Evolutionary conservation across 164 flowering plant species (phyloP).

Genomic region (Tetrastigma voinierianum): DNA sequence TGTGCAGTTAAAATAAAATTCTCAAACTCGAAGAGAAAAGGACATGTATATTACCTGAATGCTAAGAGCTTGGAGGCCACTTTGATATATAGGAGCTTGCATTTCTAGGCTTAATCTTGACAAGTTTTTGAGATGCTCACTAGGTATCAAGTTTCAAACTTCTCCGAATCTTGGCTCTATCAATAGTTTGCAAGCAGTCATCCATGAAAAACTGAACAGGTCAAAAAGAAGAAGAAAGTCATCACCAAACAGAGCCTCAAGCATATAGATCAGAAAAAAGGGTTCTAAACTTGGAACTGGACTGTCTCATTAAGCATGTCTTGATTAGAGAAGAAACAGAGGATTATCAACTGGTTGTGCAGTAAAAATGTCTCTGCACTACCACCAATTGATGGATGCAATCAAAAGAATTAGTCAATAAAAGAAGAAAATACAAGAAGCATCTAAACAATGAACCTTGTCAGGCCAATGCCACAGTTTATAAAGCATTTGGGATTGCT

Average conservation of each 20-base stretch:
- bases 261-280: not conserved
- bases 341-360: not conserved
- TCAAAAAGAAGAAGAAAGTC: not conserved
- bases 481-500: too few relatives aligned
- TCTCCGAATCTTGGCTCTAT: conserved; percentile 60
- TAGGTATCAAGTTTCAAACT: conserved; percentile 55
- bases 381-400: too few relatives aligned
- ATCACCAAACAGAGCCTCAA: not conserved
- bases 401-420: too few relatives aligned
- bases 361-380: not conserved
- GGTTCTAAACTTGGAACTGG: not conserved
- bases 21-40: not conserved
- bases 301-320: not conserved
- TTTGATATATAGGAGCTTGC: conserved; percentile 73
- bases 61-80: conserved; percentile 91
- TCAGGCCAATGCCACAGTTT: too few relatives aligned
- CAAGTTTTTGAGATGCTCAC: conserved; percentile 68
- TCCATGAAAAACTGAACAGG: conserved; percentile 91
- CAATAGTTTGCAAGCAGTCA: conserved; percentile 81
- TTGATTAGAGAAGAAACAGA: not conserved
- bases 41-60: conserved; percentile 49
- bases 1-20: not conserved
- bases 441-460: too few relatives aligned
- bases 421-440: too few relatives aligned
- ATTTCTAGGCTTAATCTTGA: conserved; percentile 71